phyloP scores from a whole-genome alignment of 176 grass and related monocot species.

The Chloris gayana region DNA sequence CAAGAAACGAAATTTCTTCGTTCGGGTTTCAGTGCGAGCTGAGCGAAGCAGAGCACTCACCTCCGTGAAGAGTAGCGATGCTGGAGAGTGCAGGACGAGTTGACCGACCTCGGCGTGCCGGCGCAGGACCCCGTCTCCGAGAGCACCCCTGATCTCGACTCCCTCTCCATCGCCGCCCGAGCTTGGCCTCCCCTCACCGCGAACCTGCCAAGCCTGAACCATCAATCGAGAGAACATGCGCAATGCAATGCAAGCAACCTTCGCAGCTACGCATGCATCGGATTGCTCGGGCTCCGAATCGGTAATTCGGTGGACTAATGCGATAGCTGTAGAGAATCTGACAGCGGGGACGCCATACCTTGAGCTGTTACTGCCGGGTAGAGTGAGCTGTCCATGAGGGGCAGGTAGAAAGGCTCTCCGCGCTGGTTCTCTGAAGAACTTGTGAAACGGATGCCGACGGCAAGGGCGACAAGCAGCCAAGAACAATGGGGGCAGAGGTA shows the following conservation, averaged over 20 bases:
- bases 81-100: constrained; percentile 35
- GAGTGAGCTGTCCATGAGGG: constrained; percentile 43
- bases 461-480: neutral
- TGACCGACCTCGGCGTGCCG: constrained; percentile 37
- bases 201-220: constrained; percentile 31
- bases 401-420: constrained; percentile 8
- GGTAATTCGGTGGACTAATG: neutral
- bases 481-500: constrained; percentile 24
- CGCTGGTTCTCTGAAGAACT: constrained; percentile 11
- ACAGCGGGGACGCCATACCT: constrained; percentile 33
- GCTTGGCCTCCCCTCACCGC: constrained; percentile 11
- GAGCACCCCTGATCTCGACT: constrained; percentile 42
- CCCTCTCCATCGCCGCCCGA: constrained; percentile 41
- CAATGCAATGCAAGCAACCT: constrained; percentile 16
- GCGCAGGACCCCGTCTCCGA: constrained; percentile 56
- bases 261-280: neutral
- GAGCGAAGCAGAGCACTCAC: constrained; percentile 13
- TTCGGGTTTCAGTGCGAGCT: neutral
- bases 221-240: neutral
- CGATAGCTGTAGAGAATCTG: neutral
- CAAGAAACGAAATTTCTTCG: neutral
- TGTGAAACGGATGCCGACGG: neutral
- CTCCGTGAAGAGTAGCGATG: constrained; percentile 38
- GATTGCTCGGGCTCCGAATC: neutral
- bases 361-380: constrained; percentile 4